These are phyloP conservation scores for Ophiostoma ulmi DNA, from an alignment of 2,329 filamentous ascomycete genomes.

Conservation along the genomic window DNA sequence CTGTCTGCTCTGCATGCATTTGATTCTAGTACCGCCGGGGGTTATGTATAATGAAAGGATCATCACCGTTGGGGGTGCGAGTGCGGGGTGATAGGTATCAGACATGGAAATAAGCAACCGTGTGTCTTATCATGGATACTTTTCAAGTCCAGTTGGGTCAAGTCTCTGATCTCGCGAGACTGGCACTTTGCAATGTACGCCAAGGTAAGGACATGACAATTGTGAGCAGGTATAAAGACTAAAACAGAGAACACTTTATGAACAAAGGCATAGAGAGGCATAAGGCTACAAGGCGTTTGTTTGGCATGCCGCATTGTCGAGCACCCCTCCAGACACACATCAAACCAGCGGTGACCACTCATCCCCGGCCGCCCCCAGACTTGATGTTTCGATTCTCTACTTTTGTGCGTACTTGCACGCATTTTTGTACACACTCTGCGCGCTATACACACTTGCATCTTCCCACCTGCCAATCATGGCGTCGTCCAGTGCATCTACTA, in stretches of 20 bases:
- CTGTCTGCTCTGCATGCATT: not conserved
- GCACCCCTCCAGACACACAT: constrained; percentile 12
- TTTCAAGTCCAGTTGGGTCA: not conserved
- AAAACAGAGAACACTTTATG: not conserved
- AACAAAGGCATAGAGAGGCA: not conserved
- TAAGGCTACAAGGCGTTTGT: not conserved
- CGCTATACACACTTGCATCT: constrained; percentile 2
- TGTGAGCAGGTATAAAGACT: not conserved
- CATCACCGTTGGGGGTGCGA: not conserved
- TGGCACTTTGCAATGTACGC: not conserved
- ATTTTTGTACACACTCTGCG: not conserved
- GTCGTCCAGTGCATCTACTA: constrained; percentile 10
- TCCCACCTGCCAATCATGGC: constrained; percentile 20
- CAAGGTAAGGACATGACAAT: not conserved
- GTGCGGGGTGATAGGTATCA: not conserved
- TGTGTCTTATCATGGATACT: not conserved
- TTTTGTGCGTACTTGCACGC: constrained; percentile 2
- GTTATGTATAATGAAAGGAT: not conserved
- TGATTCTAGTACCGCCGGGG: not conserved
- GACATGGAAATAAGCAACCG: too few species aligned
- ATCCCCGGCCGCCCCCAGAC: not conserved
- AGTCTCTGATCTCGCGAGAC: not conserved
- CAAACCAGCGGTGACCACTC: constrained; percentile 14
- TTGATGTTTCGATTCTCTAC: constrained; percentile 9
- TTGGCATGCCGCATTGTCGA: constrained; percentile 4